These are phyloP conservation scores for Flagelloscypha sp. DNA, from an alignment of 768 basidiomycete species.

Conservation along the genomic window DNA sequence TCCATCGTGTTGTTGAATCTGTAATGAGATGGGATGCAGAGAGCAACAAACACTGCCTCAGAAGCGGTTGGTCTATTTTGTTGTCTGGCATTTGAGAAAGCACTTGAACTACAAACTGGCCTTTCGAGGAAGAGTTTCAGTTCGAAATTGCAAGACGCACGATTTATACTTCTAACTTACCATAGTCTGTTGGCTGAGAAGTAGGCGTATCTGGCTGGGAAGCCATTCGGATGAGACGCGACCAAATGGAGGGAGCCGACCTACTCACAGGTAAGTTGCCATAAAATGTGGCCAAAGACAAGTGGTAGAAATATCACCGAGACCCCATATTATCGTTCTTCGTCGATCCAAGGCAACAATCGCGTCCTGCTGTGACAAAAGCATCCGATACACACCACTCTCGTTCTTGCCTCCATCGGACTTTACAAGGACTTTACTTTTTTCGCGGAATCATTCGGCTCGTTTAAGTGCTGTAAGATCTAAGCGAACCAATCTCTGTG, in stretches of 20 bases:
- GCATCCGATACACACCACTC: too few relatives aligned
- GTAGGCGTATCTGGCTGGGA: slow-evolving; percentile 8
- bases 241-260: slow-evolving; percentile 4
- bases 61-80: slow-evolving; percentile 48
- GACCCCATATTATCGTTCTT: too few relatives aligned
- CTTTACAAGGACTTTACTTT: too few relatives aligned
- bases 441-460: too few relatives aligned
- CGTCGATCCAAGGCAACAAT: too few relatives aligned
- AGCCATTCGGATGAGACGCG: neutral
- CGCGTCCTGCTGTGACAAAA: too few relatives aligned
- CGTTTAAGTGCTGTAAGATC: too few relatives aligned
- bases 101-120: slow-evolving; percentile 46
- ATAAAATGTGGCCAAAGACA: slow-evolving; percentile 7
- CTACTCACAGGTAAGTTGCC: slow-evolving; percentile 8
- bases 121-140: slow-evolving; percentile 45
- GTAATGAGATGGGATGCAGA: slow-evolving; percentile 75
- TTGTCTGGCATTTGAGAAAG: slow-evolving; percentile 43
- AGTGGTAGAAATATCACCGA: too few relatives aligned
- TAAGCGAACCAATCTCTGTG: neutral
- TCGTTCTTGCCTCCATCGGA: too few relatives aligned
- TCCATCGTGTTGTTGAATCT: slow-evolving; percentile 60
- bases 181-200: slow-evolving; percentile 12
- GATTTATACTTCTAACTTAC: slow-evolving; percentile 1
- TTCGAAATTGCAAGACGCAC: slow-evolving; percentile 6
- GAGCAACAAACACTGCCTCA: slow-evolving; percentile 59